These are phyloP conservation scores for Lablab purpureus DNA, from an alignment of 306 rosid genomes.

Conservation along the genomic window DNA sequence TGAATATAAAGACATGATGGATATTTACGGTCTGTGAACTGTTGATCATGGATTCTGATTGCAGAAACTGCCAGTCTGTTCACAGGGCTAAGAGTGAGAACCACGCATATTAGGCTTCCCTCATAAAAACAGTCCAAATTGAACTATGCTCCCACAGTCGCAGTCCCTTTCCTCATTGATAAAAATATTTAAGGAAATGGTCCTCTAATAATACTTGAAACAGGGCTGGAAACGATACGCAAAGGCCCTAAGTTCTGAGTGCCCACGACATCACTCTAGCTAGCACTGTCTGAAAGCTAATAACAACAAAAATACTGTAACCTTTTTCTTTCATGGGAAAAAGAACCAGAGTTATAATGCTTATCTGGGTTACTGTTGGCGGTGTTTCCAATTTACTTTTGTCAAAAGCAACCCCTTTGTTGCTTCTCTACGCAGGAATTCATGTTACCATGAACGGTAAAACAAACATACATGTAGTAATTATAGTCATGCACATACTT, in stretches of 20 bases:
- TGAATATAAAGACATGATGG: not conserved
- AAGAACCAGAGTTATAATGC: not conserved
- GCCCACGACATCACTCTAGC: not conserved
- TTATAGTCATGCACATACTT: not conserved
- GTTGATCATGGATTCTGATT: slow-evolving; percentile 10
- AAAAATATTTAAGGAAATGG: not conserved
- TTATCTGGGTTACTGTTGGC: not conserved
- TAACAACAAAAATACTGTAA: not conserved
- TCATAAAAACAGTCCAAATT: not conserved
- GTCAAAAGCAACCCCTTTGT: not conserved
- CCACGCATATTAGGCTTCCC: not conserved
- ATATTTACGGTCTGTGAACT: not conserved
- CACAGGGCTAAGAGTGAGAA: not conserved
- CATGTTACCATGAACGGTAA: not conserved
- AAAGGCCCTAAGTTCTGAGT: slow-evolving; percentile 8
- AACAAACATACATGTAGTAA: not conserved
- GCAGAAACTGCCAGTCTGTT: not conserved
- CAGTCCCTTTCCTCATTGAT: not conserved
- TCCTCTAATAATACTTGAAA: slow-evolving; percentile 11
- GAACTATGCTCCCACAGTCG: not conserved
- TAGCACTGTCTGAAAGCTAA: not conserved
- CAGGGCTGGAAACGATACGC: not conserved
- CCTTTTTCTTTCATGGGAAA: not conserved
- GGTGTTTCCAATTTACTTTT: not conserved
- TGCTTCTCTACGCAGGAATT: not conserved